A percentile compares a stretch with the other conserved stretches of the same genome.
These are phyloP conservation scores for Geotrichum histeridarum DNA, from an alignment of 1,139 yeast genomes.

Conservation along the genomic window DNA sequence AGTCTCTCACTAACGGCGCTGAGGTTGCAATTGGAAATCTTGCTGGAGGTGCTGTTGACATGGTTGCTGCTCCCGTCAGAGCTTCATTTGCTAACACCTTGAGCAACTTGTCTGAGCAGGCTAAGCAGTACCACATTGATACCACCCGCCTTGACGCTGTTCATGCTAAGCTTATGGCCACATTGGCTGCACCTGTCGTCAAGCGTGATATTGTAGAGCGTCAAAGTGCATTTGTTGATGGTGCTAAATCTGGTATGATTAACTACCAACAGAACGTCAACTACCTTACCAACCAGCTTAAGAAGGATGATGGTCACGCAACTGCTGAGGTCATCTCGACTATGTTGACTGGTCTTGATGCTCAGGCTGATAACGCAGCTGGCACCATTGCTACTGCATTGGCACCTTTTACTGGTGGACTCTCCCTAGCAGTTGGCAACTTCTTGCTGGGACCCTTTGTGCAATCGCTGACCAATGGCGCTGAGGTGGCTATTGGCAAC, in stretches of 20 bases:
- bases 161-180: slow-evolving; percentile 10
- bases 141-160: slow-evolving; percentile 18
- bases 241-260: slow-evolving; percentile 20
- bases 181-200: slow-evolving; percentile 6
- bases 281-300: slow-evolving; percentile 20
- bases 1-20: slow-evolving; percentile 31
- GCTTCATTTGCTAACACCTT: slow-evolving; percentile 15
- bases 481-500: slow-evolving; percentile 28
- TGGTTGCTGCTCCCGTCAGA: slow-evolving; percentile 22
- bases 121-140: slow-evolving; percentile 21
- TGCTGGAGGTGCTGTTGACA: slow-evolving; percentile 22
- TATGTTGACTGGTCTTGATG: slow-evolving; percentile 15
- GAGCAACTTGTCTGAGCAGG: slow-evolving; percentile 18
- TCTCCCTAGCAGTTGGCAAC: slow-evolving; percentile 27
- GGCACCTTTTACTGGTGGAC: slow-evolving; percentile 27
- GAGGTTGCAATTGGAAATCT: slow-evolving; percentile 27
- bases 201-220: slow-evolving; percentile 3
- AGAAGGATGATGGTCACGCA: slow-evolving; percentile 23
- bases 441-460: slow-evolving; percentile 28
- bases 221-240: slow-evolving; percentile 11
- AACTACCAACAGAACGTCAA: slow-evolving; percentile 28
- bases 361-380: slow-evolving; percentile 27
- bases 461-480: slow-evolving; percentile 31
- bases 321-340: slow-evolving; percentile 11
- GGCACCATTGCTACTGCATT: slow-evolving; percentile 25